phyloP scores from a whole-genome alignment of 306 rosid genomes.

The Ammopiptanthus mongolicus region DNA sequence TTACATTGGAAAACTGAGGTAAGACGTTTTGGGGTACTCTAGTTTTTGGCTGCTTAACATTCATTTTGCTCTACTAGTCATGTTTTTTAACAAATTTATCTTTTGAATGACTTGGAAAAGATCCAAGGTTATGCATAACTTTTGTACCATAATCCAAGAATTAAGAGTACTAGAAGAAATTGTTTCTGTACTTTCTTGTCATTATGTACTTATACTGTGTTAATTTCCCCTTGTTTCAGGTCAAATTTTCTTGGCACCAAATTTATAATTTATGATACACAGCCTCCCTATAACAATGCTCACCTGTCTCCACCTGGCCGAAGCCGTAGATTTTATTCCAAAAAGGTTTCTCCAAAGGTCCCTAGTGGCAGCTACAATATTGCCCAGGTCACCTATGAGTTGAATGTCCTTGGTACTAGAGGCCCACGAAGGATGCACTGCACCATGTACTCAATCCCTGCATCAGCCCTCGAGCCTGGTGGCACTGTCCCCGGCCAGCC shows the following conservation, averaged over 20 bases:
- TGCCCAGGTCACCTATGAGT: constrained; percentile 83
- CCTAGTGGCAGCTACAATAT: constrained; percentile 88
- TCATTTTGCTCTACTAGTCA: neutral
- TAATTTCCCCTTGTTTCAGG: constrained; percentile 37
- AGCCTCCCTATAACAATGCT: constrained; percentile 70
- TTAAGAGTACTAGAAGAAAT: neutral
- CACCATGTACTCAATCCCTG: constrained; percentile 76
- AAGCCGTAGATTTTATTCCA: constrained; percentile 78
- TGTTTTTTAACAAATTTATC: neutral
- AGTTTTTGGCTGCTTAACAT: neutral
- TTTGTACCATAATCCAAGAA: neutral
- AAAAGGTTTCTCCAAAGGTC: constrained; percentile 93
- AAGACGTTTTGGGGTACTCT: neutral
- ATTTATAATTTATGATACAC: constrained; percentile 88
- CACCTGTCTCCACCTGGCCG: constrained; percentile 73
- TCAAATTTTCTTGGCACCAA: constrained; percentile 97
- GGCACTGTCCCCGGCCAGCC: constrained; percentile 86
- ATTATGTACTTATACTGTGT: neutral
- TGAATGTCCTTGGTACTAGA: constrained; percentile 90
- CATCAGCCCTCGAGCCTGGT: constrained; percentile 64
- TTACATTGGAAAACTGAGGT: constrained; percentile 95
- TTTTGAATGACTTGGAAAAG: neutral
- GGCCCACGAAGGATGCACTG: constrained; percentile 98
- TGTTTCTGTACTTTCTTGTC: neutral
- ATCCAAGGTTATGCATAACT: neutral